Base-by-base conservation (phyloP, 148 eudicot genomes). In the Persicaria tinctoria region DNA sequence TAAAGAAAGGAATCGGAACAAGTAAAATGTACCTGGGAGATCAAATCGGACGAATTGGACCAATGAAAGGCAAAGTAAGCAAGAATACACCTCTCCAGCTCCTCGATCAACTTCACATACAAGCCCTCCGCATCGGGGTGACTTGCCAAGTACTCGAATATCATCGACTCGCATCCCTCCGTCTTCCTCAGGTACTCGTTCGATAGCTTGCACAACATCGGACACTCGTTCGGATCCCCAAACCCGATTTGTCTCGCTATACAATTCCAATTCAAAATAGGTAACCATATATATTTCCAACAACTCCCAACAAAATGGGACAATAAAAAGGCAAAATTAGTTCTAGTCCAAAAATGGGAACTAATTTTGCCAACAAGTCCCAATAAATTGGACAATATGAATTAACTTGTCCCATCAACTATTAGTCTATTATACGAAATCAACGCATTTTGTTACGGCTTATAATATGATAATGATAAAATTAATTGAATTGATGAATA, bases 201-300 rank as follows among this genome's bases (percentile, higher is more conserved):
- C 12, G 90, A 88, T 68, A 93, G 76, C 46, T 87, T 88, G 82
- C 92, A 79, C 14, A 93, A 68, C 16, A 78, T 74, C 8, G 91
- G 89, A 73, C 91, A 91, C 72, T 93, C 95, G 11, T 79, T 86
- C 66, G 80, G 86, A 81, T 93, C 93, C n/a, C 77, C 82, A 60
- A 89, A 85, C 73, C 98, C 98, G 38, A 93, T 81, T 82, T 93
- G 98, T 83, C 97, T 87, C 2, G 95, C 98, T 93, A 3, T 3
- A 51, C 17, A 12, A 12, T 5, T 57, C 23, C 8, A 17, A 5
- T 57, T 17, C 5, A 57, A 57, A 57, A 17, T 9, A 27, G 63
- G 63, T 0, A 17, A 57, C 56, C 56, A 51, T 0, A 13, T 12
- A 51, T 0, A 13, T 12, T 32, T 0, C 2, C 41, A 32, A 32